Evolutionary conservation across 257 asterid genomes (phyloP), one percentile per base, ranked within the genome.

Genomic region (Salvia miltiorrhiza): DNA sequence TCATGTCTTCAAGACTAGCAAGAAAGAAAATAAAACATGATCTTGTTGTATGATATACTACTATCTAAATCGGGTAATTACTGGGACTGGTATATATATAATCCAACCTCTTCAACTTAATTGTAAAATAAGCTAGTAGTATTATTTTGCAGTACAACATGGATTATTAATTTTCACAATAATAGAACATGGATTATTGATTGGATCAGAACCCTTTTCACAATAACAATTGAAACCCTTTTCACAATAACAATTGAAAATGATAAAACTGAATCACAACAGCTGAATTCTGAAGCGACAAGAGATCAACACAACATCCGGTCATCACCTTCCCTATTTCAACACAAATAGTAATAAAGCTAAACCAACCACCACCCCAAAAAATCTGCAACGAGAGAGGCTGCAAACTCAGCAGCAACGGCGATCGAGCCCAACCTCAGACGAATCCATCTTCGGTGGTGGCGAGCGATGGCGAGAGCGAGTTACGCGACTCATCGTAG

Each of bases 391-490:
- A 37, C 24, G 70, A 79, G 82, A 79, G 82, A 71, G 41, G 24
- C 67, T 79, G 85, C 88, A 79, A 67, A 55, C 72, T 16, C 9
- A 47, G 17, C 72, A 64, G 12, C 66, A 24, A 40, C n/a, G 65
- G 45, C 24, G 35, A 13, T 50, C 3, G 32, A 14, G 14, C 17
- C 4, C 64, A 28, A 32, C 14, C 62, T 79, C 76, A 79, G 58
- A 19, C 77, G 24, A 77, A 60, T 8, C 80, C 96, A 65, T 92
- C 96, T 70, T 91, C 96, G 0, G 92, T 84, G 63, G 91, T 73
- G 40, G 86, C 83, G 43, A 87, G 65, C 64, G 98, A 89, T 1
- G 93, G 96, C 41, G 97, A 90, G 12, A 88, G 71, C 0, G 93
- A 88, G 43, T 67, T 83, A 9, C 91, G 85, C 5, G 93, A 90